phyloP scores from a whole-genome alignment of 768 basidiomycete species.

The Inosperma sp. region DNA sequence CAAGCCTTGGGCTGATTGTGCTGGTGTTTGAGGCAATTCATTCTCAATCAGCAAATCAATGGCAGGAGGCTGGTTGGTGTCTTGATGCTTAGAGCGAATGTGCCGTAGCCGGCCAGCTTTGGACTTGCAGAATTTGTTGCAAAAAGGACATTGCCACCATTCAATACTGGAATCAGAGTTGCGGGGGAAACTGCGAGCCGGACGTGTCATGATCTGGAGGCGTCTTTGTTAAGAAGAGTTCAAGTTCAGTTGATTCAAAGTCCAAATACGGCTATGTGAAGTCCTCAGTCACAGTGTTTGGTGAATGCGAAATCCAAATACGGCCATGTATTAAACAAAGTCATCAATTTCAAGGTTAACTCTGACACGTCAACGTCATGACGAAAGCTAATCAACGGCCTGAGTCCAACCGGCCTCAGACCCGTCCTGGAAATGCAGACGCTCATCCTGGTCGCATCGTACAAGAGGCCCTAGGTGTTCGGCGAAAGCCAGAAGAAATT shows the following conservation, averaged over 20 bases:
- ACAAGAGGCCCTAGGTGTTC: not conserved
- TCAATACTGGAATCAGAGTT: not conserved
- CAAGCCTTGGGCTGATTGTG: not conserved
- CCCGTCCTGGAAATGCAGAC: not conserved
- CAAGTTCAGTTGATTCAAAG: too few relatives aligned
- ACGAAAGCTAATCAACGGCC: not conserved
- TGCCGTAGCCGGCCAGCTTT: not conserved
- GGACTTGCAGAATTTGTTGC: not conserved
- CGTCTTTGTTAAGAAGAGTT: too few relatives aligned
- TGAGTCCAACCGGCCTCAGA: not conserved
- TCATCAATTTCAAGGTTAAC: not conserved
- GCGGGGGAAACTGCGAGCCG: not conserved
- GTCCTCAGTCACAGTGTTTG: not conserved
- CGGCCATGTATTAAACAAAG: not conserved
- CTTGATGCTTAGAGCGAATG: not conserved
- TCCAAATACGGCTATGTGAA: too few relatives aligned
- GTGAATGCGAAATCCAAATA: not conserved
- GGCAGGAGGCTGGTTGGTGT: not conserved
- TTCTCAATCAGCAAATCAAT: too few relatives aligned
- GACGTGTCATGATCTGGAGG: not conserved
- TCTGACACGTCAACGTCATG: not conserved
- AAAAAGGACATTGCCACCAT: not conserved
- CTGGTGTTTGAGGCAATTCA: not conserved
- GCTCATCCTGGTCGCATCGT: not conserved
- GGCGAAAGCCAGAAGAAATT: not conserved